A percentile compares a stretch with the other conserved stretches of the same genome.
These are phyloP conservation scores for Aspergillus conjunctus DNA, from an alignment of 495 filamentous ascomycete species.

Conservation along the genomic window DNA sequence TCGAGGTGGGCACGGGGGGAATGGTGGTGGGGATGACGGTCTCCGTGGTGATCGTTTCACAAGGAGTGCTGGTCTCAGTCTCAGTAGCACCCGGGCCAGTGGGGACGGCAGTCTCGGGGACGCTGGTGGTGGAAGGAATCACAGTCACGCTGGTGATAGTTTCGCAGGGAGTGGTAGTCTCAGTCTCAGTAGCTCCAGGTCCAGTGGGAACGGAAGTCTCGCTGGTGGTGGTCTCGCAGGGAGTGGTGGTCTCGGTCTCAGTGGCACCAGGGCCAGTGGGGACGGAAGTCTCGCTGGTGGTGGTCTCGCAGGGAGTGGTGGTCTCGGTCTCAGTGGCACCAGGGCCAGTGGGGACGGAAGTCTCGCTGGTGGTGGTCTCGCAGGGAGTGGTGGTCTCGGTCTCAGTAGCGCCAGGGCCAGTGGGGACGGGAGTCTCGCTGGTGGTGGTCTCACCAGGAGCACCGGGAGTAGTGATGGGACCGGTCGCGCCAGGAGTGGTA, in stretches of 20 bases:
- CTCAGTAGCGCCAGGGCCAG: too few species aligned
- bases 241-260: constrained; percentile 21
- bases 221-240: constrained; percentile 29
- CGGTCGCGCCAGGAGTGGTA: constrained; percentile 23
- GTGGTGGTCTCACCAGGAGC: constrained; percentile 25
- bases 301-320: constrained; percentile 12
- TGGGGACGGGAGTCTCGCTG: constrained; percentile 6
- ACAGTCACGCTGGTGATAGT: constrained; percentile 8
- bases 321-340: too few species aligned
- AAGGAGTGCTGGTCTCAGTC: constrained; percentile 15
- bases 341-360: constrained; percentile 12
- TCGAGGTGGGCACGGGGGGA: constrained; percentile 11
- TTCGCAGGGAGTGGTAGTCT: constrained; percentile 15
- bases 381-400: constrained; percentile 22
- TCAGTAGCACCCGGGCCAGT: constrained; percentile 13
- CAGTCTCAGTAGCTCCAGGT: constrained; percentile 12
- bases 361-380: constrained; percentile 24
- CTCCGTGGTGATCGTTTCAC: background rate
- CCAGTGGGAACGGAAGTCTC: constrained; percentile 15
- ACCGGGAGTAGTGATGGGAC: too few species aligned
- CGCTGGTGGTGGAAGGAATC: constrained; percentile 20
- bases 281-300: constrained; percentile 16
- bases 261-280: constrained; percentile 20
- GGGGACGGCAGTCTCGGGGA: constrained; percentile 15
- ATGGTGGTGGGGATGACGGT: constrained; percentile 20